Base-by-base conservation (phyloP, 2,329 filamentous ascomycete species). In the Alternaria novae-zelandiae region DNA sequence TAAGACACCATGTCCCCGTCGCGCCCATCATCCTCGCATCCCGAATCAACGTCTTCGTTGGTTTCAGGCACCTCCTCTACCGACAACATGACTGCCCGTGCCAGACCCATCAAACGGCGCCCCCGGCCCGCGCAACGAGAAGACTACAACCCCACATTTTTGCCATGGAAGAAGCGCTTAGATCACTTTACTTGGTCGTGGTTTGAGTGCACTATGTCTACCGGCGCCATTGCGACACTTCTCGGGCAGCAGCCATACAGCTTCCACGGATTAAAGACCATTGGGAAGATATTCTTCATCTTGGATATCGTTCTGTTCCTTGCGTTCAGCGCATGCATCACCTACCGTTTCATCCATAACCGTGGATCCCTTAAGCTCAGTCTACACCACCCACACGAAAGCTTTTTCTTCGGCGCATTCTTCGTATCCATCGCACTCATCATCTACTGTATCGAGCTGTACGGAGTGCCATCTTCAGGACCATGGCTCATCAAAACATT, bases 161-260 rank as follows among this genome's bases (percentile, higher is more conserved):
- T 71, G 21, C 61, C 67, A 50, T 72, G 70, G 68, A 67, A 49
- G 43, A 61, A 70, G 57, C 71, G 71, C 2, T 51, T 74, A 3
- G 66, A 71, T 23, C 70, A 74, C 43, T 72, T 74, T 20, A 71
- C 70, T 12, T 74, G 89, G 88, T 88, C 17, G 1, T 93, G 90
- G 90, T 94, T 89, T 78, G 91, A 90, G 3, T 83, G 89, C 45
- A 89, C 89, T 1, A 93, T 93, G 91, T 90, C 88, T 46, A 91
- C 90, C 0, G 91, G 91, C 41, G 91, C 90, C 0, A 78, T 94
- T 85, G 90, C 1, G 74, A 90, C 20, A 81, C 92, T 63, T 82
- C 85, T 20, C 86, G 88, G 63, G 80, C 84, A 66, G 89, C 90
- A 74, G 32, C 67, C 20, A 85, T 67, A 69, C 11, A 86, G 90